Percentiles rank a stretch among this genome's conserved stretches.
These are phyloP conservation scores for Collariella sp. DNA, from an alignment of 495 filamentous ascomycete genomes.

Conservation along the genomic window DNA sequence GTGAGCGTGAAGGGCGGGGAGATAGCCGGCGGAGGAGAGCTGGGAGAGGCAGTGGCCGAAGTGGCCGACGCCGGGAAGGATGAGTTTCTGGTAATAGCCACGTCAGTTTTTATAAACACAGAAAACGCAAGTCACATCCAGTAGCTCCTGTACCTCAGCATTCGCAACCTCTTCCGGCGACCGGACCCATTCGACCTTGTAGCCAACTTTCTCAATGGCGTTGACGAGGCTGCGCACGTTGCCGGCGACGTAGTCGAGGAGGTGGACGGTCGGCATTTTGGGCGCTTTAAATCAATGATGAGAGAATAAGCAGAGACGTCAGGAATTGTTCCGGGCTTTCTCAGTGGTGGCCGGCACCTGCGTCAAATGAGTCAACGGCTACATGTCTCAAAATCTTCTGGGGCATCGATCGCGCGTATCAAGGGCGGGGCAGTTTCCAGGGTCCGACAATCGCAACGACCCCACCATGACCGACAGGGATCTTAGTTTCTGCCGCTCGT, in stretches of 20 bases:
- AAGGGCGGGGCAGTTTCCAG: conserved; percentile 8
- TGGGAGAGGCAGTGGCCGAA: conserved; percentile 92
- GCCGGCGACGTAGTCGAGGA: conserved; percentile 72
- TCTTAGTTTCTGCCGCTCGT: conserved; percentile 13
- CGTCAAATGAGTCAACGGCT: conserved; percentile 16
- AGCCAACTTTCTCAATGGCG: conserved; percentile 90
- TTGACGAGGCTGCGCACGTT: conserved; percentile 94
- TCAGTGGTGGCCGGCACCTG: neutral
- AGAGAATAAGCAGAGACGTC: neutral
- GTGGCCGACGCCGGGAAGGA: conserved; percentile 92
- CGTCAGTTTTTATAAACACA: neutral
- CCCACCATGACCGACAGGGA: conserved; percentile 11
- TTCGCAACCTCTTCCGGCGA: conserved; percentile 71
- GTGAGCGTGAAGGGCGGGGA: conserved; percentile 68
- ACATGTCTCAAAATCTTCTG: conserved; percentile 3
- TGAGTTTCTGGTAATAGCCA: conserved; percentile 56
- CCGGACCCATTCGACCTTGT: conserved; percentile 85
- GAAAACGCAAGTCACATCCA: neutral
- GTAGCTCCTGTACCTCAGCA: conserved; percentile 59
- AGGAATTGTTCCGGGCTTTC: neutral
- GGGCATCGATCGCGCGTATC: conserved; percentile 2
- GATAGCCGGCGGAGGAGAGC: conserved; percentile 67
- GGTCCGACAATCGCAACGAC: conserved; percentile 9
- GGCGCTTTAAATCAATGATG: neutral
- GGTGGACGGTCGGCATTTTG: conserved; percentile 80